These are phyloP conservation scores for Ichthyophonus hoferi DNA, from an alignment of 208 protist species.

Conservation along the genomic window DNA sequence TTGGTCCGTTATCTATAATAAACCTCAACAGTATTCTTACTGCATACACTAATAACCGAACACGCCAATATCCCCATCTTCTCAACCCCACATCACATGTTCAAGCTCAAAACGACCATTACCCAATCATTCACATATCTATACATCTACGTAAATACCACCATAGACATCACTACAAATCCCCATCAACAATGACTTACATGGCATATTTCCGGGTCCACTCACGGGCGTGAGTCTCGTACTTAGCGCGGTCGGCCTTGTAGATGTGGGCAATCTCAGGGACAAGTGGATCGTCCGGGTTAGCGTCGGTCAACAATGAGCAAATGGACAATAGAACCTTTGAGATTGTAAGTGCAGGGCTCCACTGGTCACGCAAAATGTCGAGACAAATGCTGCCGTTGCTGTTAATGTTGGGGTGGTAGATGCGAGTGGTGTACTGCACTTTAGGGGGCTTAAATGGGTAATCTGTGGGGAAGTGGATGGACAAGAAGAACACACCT, in stretches of 20 bases:
- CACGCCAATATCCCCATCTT: no score
- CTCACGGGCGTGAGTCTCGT: slow-evolving; percentile 36
- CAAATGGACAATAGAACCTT: slow-evolving; percentile 82
- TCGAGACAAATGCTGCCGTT: slow-evolving; percentile 78
- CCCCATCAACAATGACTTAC: no score
- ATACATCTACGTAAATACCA: no score
- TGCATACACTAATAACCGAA: no score
- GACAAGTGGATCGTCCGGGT: slow-evolving; percentile 47
- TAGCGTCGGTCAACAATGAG: slow-evolving; percentile 69
- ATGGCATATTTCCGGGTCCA: slow-evolving; percentile 51
- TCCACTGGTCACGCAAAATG: slow-evolving; percentile 78
- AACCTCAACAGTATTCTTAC: no score
- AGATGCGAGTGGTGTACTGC: slow-evolving; percentile 52
- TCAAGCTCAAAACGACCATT: no score
- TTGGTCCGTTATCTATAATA: no score
- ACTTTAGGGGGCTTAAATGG: slow-evolving; percentile 51
- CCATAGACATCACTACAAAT: no score
- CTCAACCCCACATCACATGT: no score
- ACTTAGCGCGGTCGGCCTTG: slow-evolving; percentile 43
- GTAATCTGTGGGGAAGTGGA: slow-evolving; percentile 68
- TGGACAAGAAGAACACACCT: slow-evolving; percentile 78
- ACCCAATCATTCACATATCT: no score
- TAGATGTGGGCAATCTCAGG: slow-evolving; percentile 47
- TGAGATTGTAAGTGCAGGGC: slow-evolving; percentile 77
- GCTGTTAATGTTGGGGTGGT: slow-evolving; percentile 55